phyloP scores from a whole-genome alignment of 352 stramenopile genomes.

The Globisporangium cystogenes region DNA sequence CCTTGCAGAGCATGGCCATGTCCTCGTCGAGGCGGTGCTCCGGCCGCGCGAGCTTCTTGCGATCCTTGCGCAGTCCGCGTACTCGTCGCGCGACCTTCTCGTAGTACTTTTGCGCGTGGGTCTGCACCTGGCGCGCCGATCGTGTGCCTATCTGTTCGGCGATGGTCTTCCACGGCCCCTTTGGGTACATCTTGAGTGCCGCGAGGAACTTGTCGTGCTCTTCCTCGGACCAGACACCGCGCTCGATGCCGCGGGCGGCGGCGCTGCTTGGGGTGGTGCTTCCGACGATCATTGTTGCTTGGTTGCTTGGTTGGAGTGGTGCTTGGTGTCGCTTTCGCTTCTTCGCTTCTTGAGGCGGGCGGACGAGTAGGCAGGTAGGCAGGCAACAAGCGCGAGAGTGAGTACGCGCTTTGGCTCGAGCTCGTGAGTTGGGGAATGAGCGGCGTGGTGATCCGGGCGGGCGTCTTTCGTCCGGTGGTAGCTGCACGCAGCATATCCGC shows the following conservation, averaged over 20 bases:
- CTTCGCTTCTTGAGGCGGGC: no score
- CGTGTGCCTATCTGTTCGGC: constrained; percentile 25
- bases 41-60: constrained; percentile 44
- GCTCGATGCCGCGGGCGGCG: not conserved
- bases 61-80: constrained; percentile 55
- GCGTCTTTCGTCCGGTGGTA: not conserved
- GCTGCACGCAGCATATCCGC: not conserved
- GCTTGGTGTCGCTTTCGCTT: not conserved
- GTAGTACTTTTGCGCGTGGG: constrained; percentile 53
- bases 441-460: not conserved
- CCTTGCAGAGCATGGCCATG: constrained; percentile 20
- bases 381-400: no score
- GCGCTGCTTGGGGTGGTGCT: not conserved
- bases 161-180: constrained; percentile 29
- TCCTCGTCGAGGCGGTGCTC: constrained; percentile 55
- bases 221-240: constrained; percentile 24
- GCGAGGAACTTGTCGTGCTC: constrained; percentile 35
- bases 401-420: constrained; percentile 1
- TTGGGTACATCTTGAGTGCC: constrained; percentile 20
- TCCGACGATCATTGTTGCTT: not conserved
- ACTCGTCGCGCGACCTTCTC: constrained; percentile 63
- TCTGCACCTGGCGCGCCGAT: constrained; percentile 61
- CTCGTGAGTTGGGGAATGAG: constrained; percentile 11
- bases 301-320: not conserved
- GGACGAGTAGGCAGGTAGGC: not conserved